Base-by-base conservation (phyloP, 129 eudicot genomes). In the Flaveria linearis region DNA sequence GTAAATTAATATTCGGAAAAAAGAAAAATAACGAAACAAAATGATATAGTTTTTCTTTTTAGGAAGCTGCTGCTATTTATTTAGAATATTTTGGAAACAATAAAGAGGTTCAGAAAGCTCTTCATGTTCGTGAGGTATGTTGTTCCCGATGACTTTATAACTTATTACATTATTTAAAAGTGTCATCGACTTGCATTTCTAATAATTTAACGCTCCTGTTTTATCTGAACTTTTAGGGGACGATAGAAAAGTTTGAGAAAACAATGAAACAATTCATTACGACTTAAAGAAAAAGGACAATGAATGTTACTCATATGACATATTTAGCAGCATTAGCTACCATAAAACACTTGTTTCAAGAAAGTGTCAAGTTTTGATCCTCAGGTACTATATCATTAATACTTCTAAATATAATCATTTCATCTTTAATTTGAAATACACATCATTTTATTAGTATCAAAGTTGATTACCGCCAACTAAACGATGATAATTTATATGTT, bases 51-150 rank as follows among this genome's bases (percentile, higher is more conserved):
- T 36, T 36, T 36, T 36, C 41, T 8, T 46, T 42, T 28, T 39
- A 78, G 82, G 77, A 78, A 60, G 76, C 77, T 58, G 43, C 52
- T 60, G 39, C 55, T 16, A 61, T 28, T 47, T 78, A 16, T 69
- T 17, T 69, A 58, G 47, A 69, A 4, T 45, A 58, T 42, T 80
- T 66, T 71, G 80, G 69, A 26, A 80, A 80, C 18, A 16, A 73
- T 22, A 80, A 69, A 66, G 71, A 68, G 0, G 84, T 80, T 66
- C 84, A 57, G 26, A 58, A 67, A 43, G 84, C 84, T 53, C 79
- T 80, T n/a, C 13, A 73, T 16, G 76, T 86, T 73, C 89, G 85
- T 72, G 80, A 83, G 68, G 89, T 86, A 69, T 33, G 69, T 56
- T 58, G 23, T 65, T 66, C 7, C 0, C 10, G 7, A 39, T 9